phyloP scores from a whole-genome alignment of 2,329 filamentous ascomycete genomes.

The Botrytis elliptica region DNA sequence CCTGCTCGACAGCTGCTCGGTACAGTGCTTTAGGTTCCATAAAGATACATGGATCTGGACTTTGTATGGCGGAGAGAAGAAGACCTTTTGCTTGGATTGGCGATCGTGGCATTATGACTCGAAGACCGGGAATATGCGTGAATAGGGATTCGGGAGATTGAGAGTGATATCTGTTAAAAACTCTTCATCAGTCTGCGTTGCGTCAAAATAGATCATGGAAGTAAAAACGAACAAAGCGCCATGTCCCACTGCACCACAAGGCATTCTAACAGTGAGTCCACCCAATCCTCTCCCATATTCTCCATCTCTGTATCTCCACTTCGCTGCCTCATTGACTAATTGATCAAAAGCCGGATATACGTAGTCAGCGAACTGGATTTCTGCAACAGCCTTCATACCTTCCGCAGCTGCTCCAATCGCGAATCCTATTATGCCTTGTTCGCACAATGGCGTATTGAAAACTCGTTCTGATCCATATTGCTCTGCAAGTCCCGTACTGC shows the following conservation, averaged over 20 bases:
- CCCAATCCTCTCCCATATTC: constrained; percentile 56
- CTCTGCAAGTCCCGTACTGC: constrained; percentile 84
- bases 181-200: constrained; percentile 20
- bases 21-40: constrained; percentile 76
- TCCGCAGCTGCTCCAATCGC: constrained; percentile 86
- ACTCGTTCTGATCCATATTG: constrained; percentile 86
- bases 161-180: constrained; percentile 57
- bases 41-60: constrained; percentile 69
- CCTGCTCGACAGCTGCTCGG: constrained; percentile 70
- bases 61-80: constrained; percentile 60
- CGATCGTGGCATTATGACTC: constrained; percentile 68
- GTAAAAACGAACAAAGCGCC: constrained; percentile 56
- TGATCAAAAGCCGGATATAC: constrained; percentile 77
- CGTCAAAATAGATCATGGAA: neutral
- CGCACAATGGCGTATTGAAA: constrained; percentile 92
- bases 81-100: constrained; percentile 71
- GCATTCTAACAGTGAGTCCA: constrained; percentile 70
- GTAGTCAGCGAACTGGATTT: constrained; percentile 81
- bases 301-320: constrained; percentile 67
- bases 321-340: constrained; percentile 74
- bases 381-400: constrained; percentile 88
- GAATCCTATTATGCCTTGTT: constrained; percentile 94
- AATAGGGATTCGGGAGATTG: constrained; percentile 72
- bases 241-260: constrained; percentile 69
- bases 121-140: constrained; percentile 67